phyloP scores from a whole-genome alignment of 495 filamentous ascomycete genomes.

The Xylaria sp. region DNA sequence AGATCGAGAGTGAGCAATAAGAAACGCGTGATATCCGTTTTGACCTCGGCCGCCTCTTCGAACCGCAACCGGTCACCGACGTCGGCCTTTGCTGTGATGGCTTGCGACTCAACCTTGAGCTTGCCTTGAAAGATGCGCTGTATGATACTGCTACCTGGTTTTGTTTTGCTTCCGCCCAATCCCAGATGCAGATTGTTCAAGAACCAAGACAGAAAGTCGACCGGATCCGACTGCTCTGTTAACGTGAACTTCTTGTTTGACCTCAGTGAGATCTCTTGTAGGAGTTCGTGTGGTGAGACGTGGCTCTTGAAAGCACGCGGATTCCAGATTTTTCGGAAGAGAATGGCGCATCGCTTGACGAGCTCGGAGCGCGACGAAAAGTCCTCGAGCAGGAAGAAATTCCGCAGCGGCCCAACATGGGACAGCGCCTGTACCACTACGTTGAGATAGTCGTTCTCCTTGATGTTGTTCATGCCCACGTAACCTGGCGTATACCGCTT shows the following conservation, averaged over 20 bases:
- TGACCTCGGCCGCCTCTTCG: conserved; percentile 85
- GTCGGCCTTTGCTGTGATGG: conserved; percentile 91
- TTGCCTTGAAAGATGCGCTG: conserved; percentile 93
- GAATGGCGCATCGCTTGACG: conserved; percentile 80
- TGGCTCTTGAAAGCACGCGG: conserved; percentile 95
- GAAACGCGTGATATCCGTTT: conserved; percentile 77
- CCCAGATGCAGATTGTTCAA: conserved; percentile 92
- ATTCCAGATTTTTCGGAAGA: conserved; percentile 98
- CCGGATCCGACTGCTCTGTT: conserved; percentile 90
- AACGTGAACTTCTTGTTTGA: conserved; percentile 94
- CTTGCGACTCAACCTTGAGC: conserved; percentile 90
- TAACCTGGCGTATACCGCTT: conserved; percentile 91
- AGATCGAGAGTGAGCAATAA: conserved; percentile 92
- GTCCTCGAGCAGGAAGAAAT: conserved; percentile 89
- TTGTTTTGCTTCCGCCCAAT: conserved; percentile 87
- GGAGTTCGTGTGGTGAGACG: conserved; percentile 94
- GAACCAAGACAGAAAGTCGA: conserved; percentile 97
- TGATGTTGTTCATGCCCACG: conserved; percentile 99
- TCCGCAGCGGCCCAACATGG: conserved; percentile 88
- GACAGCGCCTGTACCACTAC: conserved; percentile 93
- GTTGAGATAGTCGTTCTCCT: conserved; percentile 98
- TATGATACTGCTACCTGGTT: conserved; percentile 79
- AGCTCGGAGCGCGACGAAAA: conserved; percentile 63
- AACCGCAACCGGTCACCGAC: conserved; percentile 89
- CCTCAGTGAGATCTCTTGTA: conserved; percentile 89